Base-by-base conservation (phyloP, 768 basidiomycete genomes). In the Bullera alba region DNA sequence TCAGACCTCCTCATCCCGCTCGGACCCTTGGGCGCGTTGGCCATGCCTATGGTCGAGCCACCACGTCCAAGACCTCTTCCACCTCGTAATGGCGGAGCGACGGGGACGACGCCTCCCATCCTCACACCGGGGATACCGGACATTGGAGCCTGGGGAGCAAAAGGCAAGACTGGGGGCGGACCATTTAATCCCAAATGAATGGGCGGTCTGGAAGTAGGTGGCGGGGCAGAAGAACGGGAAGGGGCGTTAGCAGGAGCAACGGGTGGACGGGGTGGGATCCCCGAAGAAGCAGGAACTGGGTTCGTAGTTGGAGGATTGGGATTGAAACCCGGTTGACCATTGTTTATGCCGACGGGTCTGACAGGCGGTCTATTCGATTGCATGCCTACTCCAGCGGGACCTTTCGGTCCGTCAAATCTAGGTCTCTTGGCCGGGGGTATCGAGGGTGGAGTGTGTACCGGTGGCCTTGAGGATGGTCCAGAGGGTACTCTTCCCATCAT, bases 371-470 rank as follows among this genome's bases (percentile, higher is more conserved):
- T 12, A 30, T 30, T 15, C 16, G 30, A n/a, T n/a, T 34, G 34
- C 25, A 38, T 48, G 14, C 34, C 30, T 29, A 15, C 21, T 15
- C 28, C 39, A 41, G 23, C 19, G 15, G 29, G 46, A 27, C 15
- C 17, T 29, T 36, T 14, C 1, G 86, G 85, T 4, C 83, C 83
- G 67, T 93, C 91, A 65, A 91, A 91, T 36, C 89, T 80, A 60
- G 84, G 88, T 46, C 91, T 78, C 71, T 95, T 95, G 1, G 89
- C 89, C 2, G 91, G 90, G 7, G 91, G 91, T 48, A 69, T 62
- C 4, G 83, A 76, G 64, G 84, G 60, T 86, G 85, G 48, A 30
- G 55, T 35, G 15, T 55, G 51, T 5, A 42, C 73, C 74, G 50
- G 75, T 67, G n/a, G 74, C 42, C 58, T 74, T n/a, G n/a, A n/a